Base-by-base conservation (phyloP, 306 rosid genomes). In the Cicer yamashitae region DNA sequence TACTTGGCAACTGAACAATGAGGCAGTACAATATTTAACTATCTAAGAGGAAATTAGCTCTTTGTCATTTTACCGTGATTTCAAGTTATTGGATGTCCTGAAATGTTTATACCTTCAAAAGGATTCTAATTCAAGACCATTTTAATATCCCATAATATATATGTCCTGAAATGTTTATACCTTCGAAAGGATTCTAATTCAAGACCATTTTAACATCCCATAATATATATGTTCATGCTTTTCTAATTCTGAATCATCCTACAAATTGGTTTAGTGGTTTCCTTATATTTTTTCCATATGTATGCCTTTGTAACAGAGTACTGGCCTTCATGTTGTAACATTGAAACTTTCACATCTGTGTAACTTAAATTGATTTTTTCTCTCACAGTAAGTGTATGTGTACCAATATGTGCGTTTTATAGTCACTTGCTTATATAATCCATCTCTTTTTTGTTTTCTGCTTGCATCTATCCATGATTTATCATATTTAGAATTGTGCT, bases 381-480 rank as follows among this genome's bases (percentile, higher is more conserved):
- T 53, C 67, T 62, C 46, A 41, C n/a, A 53, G 60, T 4, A 15
- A 64, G 68, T 54, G 73, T 40, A 10, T 25, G 4, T 12, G 47
- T 79, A 59, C 46, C 22, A 2, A 11, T 47, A 66, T 47, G 65
- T 39, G 44, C 8, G 1, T 54, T 61, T 61, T 71, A 70, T 25
- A 46, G 38, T 73, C 56, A 44, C 56, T 54, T 76, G 51, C 45
- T 45, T 46, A 47, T 63, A 18, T 40, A 64, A 38, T 82, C 40
- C 17, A 7, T 75, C 65, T 25, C 50, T 46, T 57, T 38, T 38
- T 63, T 62, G 38, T 47, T 57, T 70, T 81, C 58, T 76, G 39
- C 63, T 71, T 70, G 48, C 34, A 57, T 13, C 17, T 40, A 65
- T 48, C 51, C 25, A 4, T 52, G 38, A 11, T 17, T 62, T 44